These are phyloP conservation scores for Solanum hybrid DNA, from an alignment of 305 asterid genomes.

Conservation along the genomic window DNA sequence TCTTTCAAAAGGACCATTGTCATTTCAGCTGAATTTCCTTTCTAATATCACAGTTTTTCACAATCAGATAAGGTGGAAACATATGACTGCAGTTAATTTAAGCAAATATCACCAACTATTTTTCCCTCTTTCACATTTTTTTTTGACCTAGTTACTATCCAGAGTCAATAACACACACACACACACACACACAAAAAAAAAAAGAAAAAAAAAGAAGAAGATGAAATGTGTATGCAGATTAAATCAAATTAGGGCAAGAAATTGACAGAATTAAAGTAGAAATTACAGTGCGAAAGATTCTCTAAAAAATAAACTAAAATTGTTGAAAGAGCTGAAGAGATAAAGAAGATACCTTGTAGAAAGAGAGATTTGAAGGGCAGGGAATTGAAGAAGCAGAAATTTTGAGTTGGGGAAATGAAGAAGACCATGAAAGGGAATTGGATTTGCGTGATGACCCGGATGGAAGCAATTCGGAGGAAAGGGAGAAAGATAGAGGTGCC, in stretches of 20 bases:
- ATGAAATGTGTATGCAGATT: neutral
- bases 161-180: neutral
- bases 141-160: neutral
- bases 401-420: conserved; percentile 48
- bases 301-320: neutral
- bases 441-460: conserved; percentile 8
- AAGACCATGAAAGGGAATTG: conserved; percentile 49
- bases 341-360: conserved; percentile 27
- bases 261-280: neutral
- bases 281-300: neutral
- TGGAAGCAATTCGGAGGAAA: conserved; percentile 33
- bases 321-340: neutral
- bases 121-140: neutral
- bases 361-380: conserved; percentile 19
- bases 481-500: conserved; percentile 19
- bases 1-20: neutral
- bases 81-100: neutral
- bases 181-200: too few relatives aligned
- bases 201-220: too few relatives aligned
- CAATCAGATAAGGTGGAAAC: neutral
- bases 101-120: neutral
- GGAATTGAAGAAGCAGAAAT: conserved; percentile 14
- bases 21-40: neutral
- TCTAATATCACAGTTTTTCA: neutral
- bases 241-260: neutral